A percentile compares a stretch with the other conserved stretches of the same genome.
Conservation (phyloP, 139 green algal species). For the Trebouxia sp. region DNA sequence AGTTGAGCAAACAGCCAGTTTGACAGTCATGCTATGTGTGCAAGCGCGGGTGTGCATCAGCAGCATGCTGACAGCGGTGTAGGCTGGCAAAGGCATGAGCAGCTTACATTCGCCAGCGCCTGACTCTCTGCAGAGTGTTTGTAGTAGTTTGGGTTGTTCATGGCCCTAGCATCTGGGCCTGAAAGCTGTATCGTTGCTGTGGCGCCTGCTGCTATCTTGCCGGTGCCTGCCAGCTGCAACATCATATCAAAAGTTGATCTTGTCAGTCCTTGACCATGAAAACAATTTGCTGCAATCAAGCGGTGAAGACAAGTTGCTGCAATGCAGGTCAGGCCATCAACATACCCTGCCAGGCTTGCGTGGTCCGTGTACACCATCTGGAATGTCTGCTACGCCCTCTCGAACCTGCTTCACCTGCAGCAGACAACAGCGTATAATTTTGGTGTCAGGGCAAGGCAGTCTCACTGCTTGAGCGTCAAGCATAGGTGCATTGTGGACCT, state of each 20-base stretch:
- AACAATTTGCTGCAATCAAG: background rate
- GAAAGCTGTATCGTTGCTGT: background rate
- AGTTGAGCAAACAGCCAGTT: no score
- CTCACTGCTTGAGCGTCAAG: background rate
- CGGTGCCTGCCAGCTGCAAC: constrained; percentile 4
- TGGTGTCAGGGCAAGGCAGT: background rate
- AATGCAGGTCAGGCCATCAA: background rate
- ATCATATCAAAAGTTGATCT: no score
- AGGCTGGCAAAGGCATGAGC: background rate
- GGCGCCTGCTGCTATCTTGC: background rate
- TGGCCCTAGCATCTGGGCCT: background rate
- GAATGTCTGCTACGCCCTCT: constrained; percentile 27
- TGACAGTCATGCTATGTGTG: no score
- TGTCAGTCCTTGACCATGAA: no score
- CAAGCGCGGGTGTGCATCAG: no score
- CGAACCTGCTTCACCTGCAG: constrained; percentile 36
- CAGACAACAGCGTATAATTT: background rate
- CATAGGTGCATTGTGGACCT: no score
- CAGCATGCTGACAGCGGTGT: no score
- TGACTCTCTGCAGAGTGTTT: constrained; percentile 22
- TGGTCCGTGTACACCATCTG: constrained; percentile 34
- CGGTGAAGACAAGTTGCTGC: background rate
- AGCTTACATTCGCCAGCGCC: constrained; percentile 10
- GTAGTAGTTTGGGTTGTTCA: constrained; percentile 24
- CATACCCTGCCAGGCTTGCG: constrained; percentile 30